Conservation (phyloP, 345 rosid species). For the Lenwebbia sp. region DNA sequence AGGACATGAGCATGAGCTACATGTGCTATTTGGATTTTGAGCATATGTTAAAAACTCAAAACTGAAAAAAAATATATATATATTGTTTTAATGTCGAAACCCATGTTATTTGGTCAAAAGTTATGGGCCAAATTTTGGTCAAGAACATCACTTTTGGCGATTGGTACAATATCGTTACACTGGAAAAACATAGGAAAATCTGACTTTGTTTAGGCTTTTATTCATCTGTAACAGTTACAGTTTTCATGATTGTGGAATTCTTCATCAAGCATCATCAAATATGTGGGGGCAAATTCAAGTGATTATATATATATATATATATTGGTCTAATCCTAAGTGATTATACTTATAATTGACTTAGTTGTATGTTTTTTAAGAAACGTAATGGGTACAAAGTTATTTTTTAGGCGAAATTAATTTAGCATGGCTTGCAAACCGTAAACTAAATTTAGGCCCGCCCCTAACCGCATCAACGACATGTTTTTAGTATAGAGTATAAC, state of each 20-base stretch:
- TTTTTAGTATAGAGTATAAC: not conserved
- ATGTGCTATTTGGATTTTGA: not conserved
- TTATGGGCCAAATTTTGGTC: not conserved
- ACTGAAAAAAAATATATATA: not conserved
- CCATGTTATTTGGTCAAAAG: not conserved
- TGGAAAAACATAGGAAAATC: fast-evolving
- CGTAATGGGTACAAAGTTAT: not conserved
- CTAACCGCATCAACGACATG: not conserved
- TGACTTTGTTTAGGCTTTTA: not conserved
- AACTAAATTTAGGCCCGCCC: not conserved
- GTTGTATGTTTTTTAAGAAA: not conserved
- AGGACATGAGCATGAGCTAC: not conserved
- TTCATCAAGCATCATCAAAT: not conserved
- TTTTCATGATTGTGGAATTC: not conserved
- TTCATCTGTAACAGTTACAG: not conserved
- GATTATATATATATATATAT: too few species aligned
- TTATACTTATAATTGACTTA: too few species aligned
- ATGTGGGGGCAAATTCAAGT: not conserved
- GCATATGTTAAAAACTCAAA: not conserved
- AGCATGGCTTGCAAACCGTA: not conserved
- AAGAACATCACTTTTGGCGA: not conserved
- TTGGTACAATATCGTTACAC: not conserved
- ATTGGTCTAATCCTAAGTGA: too few species aligned
- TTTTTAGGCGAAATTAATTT: not conserved
- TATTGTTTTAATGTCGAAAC: not conserved